phyloP scores from a whole-genome alignment of 768 basidiomycete genomes.

The Tephrocybe sp. region DNA sequence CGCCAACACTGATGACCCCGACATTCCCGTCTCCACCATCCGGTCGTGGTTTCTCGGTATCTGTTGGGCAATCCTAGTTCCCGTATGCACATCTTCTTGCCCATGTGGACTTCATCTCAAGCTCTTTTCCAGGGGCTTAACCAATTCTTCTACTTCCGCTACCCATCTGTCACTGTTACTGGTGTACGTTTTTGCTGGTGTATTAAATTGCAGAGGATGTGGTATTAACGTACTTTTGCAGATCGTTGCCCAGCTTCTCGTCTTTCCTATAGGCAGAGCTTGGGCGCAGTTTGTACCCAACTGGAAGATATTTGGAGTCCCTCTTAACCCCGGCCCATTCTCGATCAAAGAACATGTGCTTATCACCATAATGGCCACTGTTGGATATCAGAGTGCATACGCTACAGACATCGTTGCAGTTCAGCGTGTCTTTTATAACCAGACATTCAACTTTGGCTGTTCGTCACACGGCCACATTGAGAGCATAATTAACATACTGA shows the following conservation, averaged over 20 bases:
- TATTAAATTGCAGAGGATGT: too few species aligned
- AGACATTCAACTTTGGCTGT: constrained; percentile 59
- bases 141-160: constrained; percentile 78
- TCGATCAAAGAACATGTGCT: constrained; percentile 73
- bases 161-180: constrained; percentile 61
- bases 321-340: constrained; percentile 68
- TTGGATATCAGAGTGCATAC: constrained; percentile 54
- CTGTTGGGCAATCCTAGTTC: constrained; percentile 60
- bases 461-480: constrained; percentile 19
- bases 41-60: constrained; percentile 75
- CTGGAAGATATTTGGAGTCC: constrained; percentile 47
- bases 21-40: constrained; percentile 58
- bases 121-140: constrained; percentile 45
- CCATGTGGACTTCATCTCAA: not conserved
- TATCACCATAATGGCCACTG: constrained; percentile 49
- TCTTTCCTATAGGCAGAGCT: constrained; percentile 60
- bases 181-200: constrained; percentile 31
- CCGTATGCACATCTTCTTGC: constrained; percentile 29
- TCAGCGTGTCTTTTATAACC: constrained; percentile 70
- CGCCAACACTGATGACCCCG: constrained; percentile 67
- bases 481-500: not conserved
- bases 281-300: constrained; percentile 57
- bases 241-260: constrained; percentile 67
- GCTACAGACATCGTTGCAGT: constrained; percentile 78
- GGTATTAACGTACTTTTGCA: constrained; percentile 17